Evolutionary conservation across 306 rosid species (phyloP).

Genomic region (Ormosia semicastrata): DNA sequence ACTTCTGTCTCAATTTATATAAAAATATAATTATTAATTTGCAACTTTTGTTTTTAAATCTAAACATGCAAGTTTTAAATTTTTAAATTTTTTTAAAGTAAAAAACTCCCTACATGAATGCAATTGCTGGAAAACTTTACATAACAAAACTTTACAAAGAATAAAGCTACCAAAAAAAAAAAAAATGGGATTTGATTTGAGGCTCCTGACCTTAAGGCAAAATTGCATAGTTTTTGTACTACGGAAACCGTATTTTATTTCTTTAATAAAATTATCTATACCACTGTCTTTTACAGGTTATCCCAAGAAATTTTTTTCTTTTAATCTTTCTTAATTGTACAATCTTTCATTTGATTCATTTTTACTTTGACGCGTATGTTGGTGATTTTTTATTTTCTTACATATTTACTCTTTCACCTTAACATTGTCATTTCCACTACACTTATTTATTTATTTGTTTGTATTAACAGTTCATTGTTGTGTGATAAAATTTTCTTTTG

Average conservation of each 20-base stretch:
- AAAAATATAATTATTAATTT: too few species aligned
- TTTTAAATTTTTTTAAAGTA: too few species aligned
- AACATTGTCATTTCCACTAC: neutral
- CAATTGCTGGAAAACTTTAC: neutral
- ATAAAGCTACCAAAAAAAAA: neutral
- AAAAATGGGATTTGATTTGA: neutral
- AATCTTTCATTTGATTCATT: neutral
- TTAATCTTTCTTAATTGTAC: neutral
- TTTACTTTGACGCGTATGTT: neutral
- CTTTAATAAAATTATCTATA: too few species aligned
- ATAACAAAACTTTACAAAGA: neutral
- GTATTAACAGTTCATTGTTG: neutral
- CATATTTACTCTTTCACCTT: neutral
- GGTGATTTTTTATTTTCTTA: neutral
- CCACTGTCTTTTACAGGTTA: too few species aligned
- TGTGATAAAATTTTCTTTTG: neutral
- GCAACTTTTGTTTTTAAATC: too few species aligned
- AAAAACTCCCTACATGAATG: neutral
- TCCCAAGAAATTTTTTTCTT: too few species aligned
- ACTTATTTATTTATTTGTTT: neutral
- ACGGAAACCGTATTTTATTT: too few species aligned
- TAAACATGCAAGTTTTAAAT: too few species aligned
- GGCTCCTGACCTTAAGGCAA: too few species aligned
- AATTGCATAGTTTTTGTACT: too few species aligned
- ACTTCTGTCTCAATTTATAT: neutral